Conservation (phyloP, 2,329 filamentous ascomycete genomes). For the Fusarium siculi region DNA sequence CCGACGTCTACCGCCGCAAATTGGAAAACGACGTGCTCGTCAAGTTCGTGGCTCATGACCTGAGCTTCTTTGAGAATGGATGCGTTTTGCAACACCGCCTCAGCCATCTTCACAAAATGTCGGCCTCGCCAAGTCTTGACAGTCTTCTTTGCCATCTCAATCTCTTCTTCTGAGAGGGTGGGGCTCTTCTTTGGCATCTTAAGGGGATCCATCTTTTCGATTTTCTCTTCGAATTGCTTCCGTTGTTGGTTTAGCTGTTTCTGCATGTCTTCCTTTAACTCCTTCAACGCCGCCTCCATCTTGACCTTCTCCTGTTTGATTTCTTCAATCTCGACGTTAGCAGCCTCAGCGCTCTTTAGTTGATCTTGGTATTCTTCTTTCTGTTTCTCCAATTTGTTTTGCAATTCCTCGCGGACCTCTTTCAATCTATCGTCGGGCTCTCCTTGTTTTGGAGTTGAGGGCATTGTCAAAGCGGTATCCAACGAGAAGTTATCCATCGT, state of each 20-base stretch:
- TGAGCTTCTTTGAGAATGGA: slow-evolving; percentile 93
- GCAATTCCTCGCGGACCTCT: slow-evolving; percentile 83
- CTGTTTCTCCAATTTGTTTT: slow-evolving; percentile 82
- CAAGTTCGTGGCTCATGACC: slow-evolving; percentile 96
- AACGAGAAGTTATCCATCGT: slow-evolving; percentile 96
- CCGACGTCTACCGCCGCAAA: slow-evolving; percentile 92
- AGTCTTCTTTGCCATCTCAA: slow-evolving; percentile 73
- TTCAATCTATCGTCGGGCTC: slow-evolving; percentile 81
- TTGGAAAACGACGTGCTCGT: slow-evolving; percentile 92
- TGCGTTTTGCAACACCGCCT: slow-evolving; percentile 88
- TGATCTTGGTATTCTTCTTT: slow-evolving; percentile 85
- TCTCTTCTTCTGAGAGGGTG: slow-evolving; percentile 76
- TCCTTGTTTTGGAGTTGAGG: slow-evolving; percentile 84
- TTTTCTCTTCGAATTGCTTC: slow-evolving; percentile 83
- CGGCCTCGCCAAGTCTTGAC: slow-evolving; percentile 82
- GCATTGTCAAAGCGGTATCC: slow-evolving; percentile 93
- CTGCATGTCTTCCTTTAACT: slow-evolving; percentile 89
- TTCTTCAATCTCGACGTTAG: slow-evolving; percentile 82
- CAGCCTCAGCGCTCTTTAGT: slow-evolving; percentile 78
- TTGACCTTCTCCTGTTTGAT: slow-evolving; percentile 82
- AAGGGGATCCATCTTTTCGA: slow-evolving; percentile 77
- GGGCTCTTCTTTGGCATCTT: slow-evolving; percentile 70
- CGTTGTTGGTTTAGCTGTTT: slow-evolving; percentile 85
- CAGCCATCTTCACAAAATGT: slow-evolving; percentile 93
- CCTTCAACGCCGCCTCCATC: slow-evolving; percentile 84